These are phyloP conservation scores for Musa balbisiana DNA, from an alignment of 202 grass and related monocot genomes.

Conservation along the genomic window DNA sequence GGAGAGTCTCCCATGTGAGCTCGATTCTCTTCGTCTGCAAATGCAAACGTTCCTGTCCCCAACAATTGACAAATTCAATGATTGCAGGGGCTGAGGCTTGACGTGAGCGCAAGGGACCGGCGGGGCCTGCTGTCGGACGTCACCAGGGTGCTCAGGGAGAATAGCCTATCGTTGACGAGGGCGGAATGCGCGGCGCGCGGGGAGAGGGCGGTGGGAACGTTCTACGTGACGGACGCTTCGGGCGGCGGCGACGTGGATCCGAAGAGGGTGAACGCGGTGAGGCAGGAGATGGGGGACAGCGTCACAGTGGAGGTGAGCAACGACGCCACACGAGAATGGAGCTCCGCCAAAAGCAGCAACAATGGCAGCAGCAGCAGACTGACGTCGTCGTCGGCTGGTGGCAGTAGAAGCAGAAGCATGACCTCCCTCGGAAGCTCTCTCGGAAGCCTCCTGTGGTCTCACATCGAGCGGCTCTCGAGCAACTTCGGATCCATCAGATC, in stretches of 20 bases:
- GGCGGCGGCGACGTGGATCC: constrained; percentile 38
- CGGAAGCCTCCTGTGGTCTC: constrained; percentile 56
- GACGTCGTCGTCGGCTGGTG: background rate
- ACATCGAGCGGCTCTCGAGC: constrained; percentile 51
- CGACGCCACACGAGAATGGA: constrained; percentile 25
- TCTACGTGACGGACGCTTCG: constrained; percentile 38
- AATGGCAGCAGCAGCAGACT: background rate
- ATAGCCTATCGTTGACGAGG: constrained; percentile 52
- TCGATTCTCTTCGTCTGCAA: background rate
- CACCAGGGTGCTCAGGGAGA: constrained; percentile 53
- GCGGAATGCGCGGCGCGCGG: constrained; percentile 39
- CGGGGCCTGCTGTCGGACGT: constrained; percentile 50
- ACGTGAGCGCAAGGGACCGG: constrained; percentile 40
- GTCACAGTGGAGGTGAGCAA: constrained; percentile 32
- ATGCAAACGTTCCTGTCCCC: background rate
- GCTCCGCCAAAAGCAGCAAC: constrained; percentile 29
- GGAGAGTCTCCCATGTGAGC: constrained; percentile 42
- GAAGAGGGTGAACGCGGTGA: constrained; percentile 36
- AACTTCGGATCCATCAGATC: constrained; percentile 44
- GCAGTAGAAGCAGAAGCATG: constrained; percentile 5
- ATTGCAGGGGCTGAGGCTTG: constrained; percentile 51
- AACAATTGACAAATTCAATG: background rate
- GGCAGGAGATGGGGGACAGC: constrained; percentile 19
- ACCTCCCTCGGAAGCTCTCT: constrained; percentile 27
- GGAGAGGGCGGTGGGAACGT: constrained; percentile 39